phyloP scores from a whole-genome alignment of 768 basidiomycete species.

The Psilocybe tampanensis region DNA sequence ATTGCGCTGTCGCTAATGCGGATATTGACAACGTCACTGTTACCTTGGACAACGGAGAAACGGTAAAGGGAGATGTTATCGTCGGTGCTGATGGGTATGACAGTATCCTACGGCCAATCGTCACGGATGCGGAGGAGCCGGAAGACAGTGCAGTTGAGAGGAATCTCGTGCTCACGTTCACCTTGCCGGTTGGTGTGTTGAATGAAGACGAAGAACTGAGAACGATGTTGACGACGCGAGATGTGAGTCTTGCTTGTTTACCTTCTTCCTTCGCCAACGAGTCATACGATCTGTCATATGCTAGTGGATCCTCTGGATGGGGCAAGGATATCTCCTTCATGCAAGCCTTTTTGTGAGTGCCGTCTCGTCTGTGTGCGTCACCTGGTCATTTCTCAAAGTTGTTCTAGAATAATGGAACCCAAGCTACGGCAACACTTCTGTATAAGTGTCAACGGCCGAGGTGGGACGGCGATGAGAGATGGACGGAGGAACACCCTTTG shows the following conservation, averaged over 20 bases:
- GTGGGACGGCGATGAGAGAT: not conserved
- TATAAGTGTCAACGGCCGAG: conserved; percentile 10
- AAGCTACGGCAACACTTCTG: conserved; percentile 25
- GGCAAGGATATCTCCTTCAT: conserved; percentile 26
- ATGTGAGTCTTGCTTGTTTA: conserved; percentile 24
- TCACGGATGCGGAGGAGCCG: conserved; percentile 23
- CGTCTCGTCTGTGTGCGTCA: not conserved
- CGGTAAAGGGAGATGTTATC: not conserved
- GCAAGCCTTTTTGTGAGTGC: conserved; percentile 17
- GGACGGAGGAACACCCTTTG: not conserved
- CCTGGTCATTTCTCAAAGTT: not conserved
- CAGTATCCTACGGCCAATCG: conserved; percentile 9
- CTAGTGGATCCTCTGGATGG: conserved; percentile 24
- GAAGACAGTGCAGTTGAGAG: conserved; percentile 14
- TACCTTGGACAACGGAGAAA: not conserved
- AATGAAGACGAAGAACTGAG: conserved; percentile 33
- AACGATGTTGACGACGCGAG: conserved; percentile 25
- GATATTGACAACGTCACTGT: not conserved
- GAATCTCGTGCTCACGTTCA: conserved; percentile 31
- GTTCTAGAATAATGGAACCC: conserved; percentile 23
- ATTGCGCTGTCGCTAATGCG: not conserved
- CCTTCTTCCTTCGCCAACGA: not conserved
- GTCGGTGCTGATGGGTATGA: not conserved
- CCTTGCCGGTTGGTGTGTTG: conserved; percentile 34
- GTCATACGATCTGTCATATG: not conserved